Percentiles rank a stretch among this genome's conserved stretches.
Evolutionary conservation across 768 basidiomycete species (phyloP).

Genomic region (Pluteus cervinus): DNA sequence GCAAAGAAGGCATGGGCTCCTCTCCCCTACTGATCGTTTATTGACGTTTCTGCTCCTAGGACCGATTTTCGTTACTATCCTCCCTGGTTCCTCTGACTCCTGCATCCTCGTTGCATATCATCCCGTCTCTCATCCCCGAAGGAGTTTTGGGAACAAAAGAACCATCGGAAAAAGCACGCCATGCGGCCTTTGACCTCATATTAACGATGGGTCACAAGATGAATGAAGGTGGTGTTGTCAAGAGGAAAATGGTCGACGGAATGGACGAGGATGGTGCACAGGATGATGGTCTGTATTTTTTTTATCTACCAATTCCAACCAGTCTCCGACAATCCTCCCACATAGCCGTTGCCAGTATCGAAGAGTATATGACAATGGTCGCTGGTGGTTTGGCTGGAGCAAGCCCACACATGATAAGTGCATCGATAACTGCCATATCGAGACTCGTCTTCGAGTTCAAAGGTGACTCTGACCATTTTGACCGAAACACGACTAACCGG

Average conservation of each 20-base stretch:
- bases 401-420: slow-evolving; percentile 97
- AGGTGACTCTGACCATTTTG: slow-evolving; percentile 35
- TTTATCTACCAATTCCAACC: neutral
- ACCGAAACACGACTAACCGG: neutral
- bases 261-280: slow-evolving; percentile 68
- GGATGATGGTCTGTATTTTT: slow-evolving; percentile 35
- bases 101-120: slow-evolving; percentile 67
- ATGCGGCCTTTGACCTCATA: slow-evolving; percentile 85
- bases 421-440: slow-evolving; percentile 90
- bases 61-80: slow-evolving; percentile 74
- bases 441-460: slow-evolving; percentile 95
- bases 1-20: slow-evolving; percentile 70
- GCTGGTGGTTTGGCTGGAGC: slow-evolving; percentile 91
- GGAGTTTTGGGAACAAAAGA: slow-evolving; percentile 95
- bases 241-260: slow-evolving; percentile 67
- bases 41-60: slow-evolving; percentile 35
- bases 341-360: slow-evolving; percentile 62
- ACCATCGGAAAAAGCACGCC: slow-evolving; percentile 87
- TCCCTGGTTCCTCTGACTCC: slow-evolving; percentile 66
- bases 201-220: slow-evolving; percentile 92
- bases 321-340: slow-evolving; percentile 1
- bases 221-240: slow-evolving; percentile 79
- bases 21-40: neutral
- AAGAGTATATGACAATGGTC: slow-evolving; percentile 96
- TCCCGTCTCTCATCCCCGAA: slow-evolving; percentile 89